Evolutionary conservation across 2,329 filamentous ascomycete genomes (phyloP).

Genomic region (Didymella glomerata): DNA sequence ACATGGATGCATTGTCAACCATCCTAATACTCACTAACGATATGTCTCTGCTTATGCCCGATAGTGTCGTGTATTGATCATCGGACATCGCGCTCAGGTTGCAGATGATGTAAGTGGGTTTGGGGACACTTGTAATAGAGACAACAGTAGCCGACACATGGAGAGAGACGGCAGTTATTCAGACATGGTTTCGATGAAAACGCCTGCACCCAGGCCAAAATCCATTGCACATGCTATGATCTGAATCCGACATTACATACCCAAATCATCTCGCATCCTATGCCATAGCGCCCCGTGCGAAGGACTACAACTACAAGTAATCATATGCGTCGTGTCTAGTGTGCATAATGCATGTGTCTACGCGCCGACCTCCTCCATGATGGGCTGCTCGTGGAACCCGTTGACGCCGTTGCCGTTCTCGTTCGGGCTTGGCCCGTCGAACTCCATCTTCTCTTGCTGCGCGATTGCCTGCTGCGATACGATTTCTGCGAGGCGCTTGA

Average conservation of each 20-base stretch:
- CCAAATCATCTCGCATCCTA: slow-evolving; percentile 4
- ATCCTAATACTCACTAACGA: no score
- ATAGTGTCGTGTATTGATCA: no score
- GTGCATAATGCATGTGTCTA: not conserved
- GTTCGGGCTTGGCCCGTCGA: slow-evolving; percentile 39
- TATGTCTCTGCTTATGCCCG: no score
- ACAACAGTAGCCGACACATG: no score
- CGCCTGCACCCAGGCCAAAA: slow-evolving; percentile 1
- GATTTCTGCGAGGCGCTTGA: slow-evolving; percentile 98
- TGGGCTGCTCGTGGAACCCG: slow-evolving; percentile 33
- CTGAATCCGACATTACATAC: slow-evolving; percentile 7
- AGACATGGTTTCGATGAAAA: no score
- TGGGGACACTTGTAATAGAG: no score
- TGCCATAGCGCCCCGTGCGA: slow-evolving; percentile 1
- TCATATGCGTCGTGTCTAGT: slow-evolving; percentile 15
- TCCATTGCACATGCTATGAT: slow-evolving; percentile 2
- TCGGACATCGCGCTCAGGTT: no score
- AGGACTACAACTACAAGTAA: slow-evolving; percentile 15
- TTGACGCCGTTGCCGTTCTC: slow-evolving; percentile 33
- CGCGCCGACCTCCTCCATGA: slow-evolving; percentile 35
- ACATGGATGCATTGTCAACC: no score
- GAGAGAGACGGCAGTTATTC: no score
- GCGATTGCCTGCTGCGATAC: slow-evolving; percentile 96
- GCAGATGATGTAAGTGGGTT: no score
- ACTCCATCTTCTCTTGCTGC: slow-evolving; percentile 87